Evolutionary conservation across 768 basidiomycete genomes (phyloP), one percentile per base, ranked within the genome.

Genomic region (Lentinula sp.): DNA sequence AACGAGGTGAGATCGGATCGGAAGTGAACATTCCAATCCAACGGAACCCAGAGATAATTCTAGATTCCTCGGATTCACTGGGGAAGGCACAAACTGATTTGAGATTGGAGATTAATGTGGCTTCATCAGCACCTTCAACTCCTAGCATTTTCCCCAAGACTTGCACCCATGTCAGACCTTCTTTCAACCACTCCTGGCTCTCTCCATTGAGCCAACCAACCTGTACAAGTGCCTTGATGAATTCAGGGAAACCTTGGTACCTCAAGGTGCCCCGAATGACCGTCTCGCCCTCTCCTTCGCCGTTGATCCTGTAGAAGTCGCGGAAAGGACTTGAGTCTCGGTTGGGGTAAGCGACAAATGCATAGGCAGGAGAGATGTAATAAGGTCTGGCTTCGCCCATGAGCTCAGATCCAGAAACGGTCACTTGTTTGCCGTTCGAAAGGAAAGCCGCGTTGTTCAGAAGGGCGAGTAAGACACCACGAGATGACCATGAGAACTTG

Each of bases 401-500:
- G 61, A 99, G 84, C 55, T 95, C 89, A 61, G 80, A 78, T 61
- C 95, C 95, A 6, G 80, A 72, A 48, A 98, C 80, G 48, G 83
- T 78, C 55, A 87, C 78, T 50, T 82, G 76, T 73, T 91, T 75
- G 35, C 87, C 84, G 58, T 81, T 76, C 42, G 85, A 78, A 69
- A 89, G 79, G 76, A 88, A 95, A 3, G 90, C 87, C 18, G 93
- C 97, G 39, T 83, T 79, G 79, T 98, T 98, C 67, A 95, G 84
- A 56, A 98, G 84, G 2, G 97, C 96, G 66, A 98, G 89, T 59
- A 99, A 88, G 48, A 95, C 95, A 56, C 95, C 96, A 21, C 94
- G 89, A 7, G 95, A 91, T 6, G 94, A 96, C 97, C 97, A 98
- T 40, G 94, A 97, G 78, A 99, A 98, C 74, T 98, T 98, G 86